Evolutionary conservation across 768 basidiomycete species (phyloP).

Genomic region (Trametes maxima): DNA sequence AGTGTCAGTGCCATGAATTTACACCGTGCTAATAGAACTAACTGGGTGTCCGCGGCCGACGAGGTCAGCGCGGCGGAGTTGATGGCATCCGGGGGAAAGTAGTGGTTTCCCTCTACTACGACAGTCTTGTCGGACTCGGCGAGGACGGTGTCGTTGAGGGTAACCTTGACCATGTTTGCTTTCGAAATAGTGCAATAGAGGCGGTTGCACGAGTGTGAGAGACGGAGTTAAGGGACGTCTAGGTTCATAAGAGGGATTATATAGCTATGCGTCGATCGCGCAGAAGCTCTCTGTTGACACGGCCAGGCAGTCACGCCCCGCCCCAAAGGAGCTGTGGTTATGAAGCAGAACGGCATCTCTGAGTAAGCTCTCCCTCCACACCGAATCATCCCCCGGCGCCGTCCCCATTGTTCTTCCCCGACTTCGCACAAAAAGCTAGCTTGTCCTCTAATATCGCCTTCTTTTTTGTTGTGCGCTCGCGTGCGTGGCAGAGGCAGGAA

Average conservation of each 20-base stretch:
- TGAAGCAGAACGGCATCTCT: neutral
- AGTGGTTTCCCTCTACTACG: slow-evolving; percentile 68
- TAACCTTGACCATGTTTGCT: slow-evolving; percentile 49
- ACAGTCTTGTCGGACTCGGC: slow-evolving; percentile 60
- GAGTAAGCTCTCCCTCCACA: neutral
- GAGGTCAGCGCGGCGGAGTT: slow-evolving; percentile 45
- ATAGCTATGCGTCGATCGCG: slow-evolving; percentile 4
- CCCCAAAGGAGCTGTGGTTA: neutral
- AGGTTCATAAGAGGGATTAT: neutral
- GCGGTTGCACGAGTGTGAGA: neutral
- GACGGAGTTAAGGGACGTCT: neutral
- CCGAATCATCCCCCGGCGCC: too few species aligned
- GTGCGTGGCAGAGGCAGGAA: neutral
- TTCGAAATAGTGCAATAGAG: too few species aligned
- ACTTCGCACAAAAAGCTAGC: too few species aligned
- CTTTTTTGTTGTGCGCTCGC: neutral
- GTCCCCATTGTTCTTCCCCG: too few species aligned
- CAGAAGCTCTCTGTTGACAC: neutral
- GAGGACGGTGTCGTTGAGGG: slow-evolving; percentile 51
- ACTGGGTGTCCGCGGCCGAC: slow-evolving; percentile 53
- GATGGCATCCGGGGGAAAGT: slow-evolving; percentile 66
- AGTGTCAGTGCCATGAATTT: neutral
- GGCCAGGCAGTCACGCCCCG: neutral
- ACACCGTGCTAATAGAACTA: slow-evolving; percentile 14
- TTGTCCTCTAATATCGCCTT: neutral